A percentile compares a stretch with the other conserved stretches of the same genome.
Conservation (phyloP, 345 rosid genomes). For the Pugionium cornutum region DNA sequence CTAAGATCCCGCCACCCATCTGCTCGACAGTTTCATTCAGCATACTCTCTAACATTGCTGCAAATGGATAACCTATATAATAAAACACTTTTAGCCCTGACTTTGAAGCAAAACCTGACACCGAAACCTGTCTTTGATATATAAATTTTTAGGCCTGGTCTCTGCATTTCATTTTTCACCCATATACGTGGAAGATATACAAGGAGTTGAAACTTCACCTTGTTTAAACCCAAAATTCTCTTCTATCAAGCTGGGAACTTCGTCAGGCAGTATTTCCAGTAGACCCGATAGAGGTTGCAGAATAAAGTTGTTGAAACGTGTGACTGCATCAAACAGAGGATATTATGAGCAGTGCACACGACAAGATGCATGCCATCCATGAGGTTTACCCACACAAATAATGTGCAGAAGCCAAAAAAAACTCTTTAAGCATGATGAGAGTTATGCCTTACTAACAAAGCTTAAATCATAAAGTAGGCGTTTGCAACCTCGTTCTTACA, state of each 20-base stretch:
- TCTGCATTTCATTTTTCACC: no score
- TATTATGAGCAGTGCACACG: slow-evolving; percentile 1
- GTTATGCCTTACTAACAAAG: background rate
- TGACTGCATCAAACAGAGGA: slow-evolving; percentile 43
- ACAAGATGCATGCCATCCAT: background rate
- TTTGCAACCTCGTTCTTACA: background rate
- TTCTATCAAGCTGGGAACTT: slow-evolving; percentile 41
- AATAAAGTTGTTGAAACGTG: slow-evolving; percentile 44
- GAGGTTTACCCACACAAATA: background rate
- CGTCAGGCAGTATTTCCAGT: slow-evolving; percentile 46
- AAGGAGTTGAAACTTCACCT: slow-evolving; percentile 36
- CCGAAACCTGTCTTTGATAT: no score
- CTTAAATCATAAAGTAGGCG: background rate
- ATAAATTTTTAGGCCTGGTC: no score
- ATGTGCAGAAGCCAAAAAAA: background rate
- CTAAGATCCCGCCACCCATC: slow-evolving; percentile 35
- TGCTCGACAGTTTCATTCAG: slow-evolving; percentile 36
- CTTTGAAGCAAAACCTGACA: slow-evolving; percentile 2
- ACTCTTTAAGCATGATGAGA: background rate
- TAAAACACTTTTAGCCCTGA: background rate
- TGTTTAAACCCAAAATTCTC: slow-evolving; percentile 38
- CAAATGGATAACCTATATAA: slow-evolving; percentile 44
- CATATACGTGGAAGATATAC: background rate
- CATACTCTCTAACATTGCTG: slow-evolving; percentile 36
- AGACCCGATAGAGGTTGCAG: slow-evolving; percentile 46